Base-by-base conservation (phyloP, 1,284 basidiomycete species). In the Malassezia globosa region DNA sequence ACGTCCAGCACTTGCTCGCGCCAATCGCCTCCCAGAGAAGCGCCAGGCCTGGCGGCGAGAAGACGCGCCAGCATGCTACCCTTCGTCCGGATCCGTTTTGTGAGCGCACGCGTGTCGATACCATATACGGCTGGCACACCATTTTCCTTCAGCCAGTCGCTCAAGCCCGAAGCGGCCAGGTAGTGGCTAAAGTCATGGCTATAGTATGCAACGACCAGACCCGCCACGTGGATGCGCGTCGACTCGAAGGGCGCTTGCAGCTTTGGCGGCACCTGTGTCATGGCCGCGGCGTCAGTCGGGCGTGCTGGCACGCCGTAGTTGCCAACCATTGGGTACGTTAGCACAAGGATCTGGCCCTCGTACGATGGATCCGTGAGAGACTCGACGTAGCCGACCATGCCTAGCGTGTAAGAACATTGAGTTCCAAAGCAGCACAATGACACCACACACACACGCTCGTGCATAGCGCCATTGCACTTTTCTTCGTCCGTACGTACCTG, bases 291-390 rank as follows among this genome's bases (percentile, higher is more conserved):
- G 22, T 61, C 59, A 41, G 64, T 59, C 37, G 74, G 72, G 35
- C 89, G 82, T 56, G 79, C 78, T 46, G 94, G 94, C n/a, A 97
- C 90, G 73, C 94, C 94, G 72, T 99, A 99, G 74, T 96, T 96
- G 48, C 94, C 94, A 61, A 96, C 79, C 62, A 99, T 78, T 4
- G 94, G 94, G 76, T 95, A 97, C 5, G 94, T 97, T 61, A 97
- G 79, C 54, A 97, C 83, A 54, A 99, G 82, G 69, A 99, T 97
- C 75, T 97, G 94, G 42, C 89, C 89, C 73, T 92, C 84, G 75
- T 97, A 99, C 2, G 94, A 97, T 14, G 94, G 94, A 74, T 97
- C 94, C 42, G 94, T 99, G 58, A 97, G 77, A 14, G 94, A 96
- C 72, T 97, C 94, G 53, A 89, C 90, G 74, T 97, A 97, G 38